Evolutionary conservation across 2,329 filamentous ascomycete species (phyloP), one percentile per base, ranked within the genome.

Genomic region (Diaporthe aspalathi): DNA sequence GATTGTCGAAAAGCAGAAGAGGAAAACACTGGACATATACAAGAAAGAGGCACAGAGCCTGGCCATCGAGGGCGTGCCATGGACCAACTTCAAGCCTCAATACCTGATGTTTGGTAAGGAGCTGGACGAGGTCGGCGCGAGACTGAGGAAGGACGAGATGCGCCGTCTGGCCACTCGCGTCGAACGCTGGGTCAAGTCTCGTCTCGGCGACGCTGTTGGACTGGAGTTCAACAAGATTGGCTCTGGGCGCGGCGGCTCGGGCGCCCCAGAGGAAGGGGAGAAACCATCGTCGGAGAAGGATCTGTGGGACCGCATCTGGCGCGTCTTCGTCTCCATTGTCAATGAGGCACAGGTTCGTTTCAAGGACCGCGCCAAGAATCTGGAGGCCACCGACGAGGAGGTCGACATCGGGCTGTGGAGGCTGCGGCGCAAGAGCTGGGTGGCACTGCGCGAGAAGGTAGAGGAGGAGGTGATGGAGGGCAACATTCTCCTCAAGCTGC

Each of bases 401-500:
- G 94, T 97, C 24, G 93, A 97, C 73, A 90, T 98, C 68, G 96
- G 96, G 22, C 86, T 97, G 24, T 99, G 96, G 95, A 90, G 95
- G 70, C 84, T 99, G 74, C 91, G 95, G 72, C 91, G 95, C 74
- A 98, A 98, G 86, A 96, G 94, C 73, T 99, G 96, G 96, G 92
- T 92, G 50, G 95, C 95, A 17, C 86, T 99, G 73, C 90, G 94
- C 56, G 92, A 94, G 72, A 96, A 94, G 85, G 93, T 99, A 73
- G 95, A 98, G 45, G 96, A 99, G 79, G 96, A 99, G 82, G 94
- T 98, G 79, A 97, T 97, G 91, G 96, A 98, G 83, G 95, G 95
- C 77, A 99, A 98, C 79, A 91, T 99, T 68, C 85, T 98, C 43
- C 87, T 98, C 76, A 99, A 99, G 85, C 89, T 99, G 66, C 91